These are phyloP conservation scores for Fusarium sp. DNA, from an alignment of 2,329 filamentous ascomycete species.

Conservation along the genomic window DNA sequence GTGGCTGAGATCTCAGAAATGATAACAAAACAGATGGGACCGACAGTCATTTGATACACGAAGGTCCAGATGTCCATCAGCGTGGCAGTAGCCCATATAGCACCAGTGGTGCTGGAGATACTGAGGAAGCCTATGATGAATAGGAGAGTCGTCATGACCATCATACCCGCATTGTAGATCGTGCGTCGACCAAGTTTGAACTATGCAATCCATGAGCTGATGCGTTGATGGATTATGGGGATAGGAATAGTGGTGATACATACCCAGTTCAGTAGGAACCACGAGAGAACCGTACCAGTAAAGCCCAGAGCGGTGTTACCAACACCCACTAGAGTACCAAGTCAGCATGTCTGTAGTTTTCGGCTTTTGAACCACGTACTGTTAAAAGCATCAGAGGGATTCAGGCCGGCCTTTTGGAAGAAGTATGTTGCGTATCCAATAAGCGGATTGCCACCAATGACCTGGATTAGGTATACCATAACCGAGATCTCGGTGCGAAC, in stretches of 20 bases:
- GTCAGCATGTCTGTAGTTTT: background rate
- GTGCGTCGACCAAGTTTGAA: conserved; percentile 52
- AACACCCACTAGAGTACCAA: conserved; percentile 48
- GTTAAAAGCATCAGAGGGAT: conserved; percentile 49
- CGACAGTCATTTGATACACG: conserved; percentile 54
- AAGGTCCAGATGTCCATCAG: conserved; percentile 57
- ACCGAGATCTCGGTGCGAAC: conserved; percentile 57
- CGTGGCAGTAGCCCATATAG: conserved; percentile 50
- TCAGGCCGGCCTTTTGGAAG: conserved; percentile 56
- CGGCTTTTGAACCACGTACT: background rate
- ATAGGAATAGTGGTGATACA: background rate
- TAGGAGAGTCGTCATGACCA: conserved; percentile 54
- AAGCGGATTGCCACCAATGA: conserved; percentile 51
- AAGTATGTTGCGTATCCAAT: conserved; percentile 60
- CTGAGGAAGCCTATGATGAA: conserved; percentile 50
- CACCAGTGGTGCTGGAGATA: conserved; percentile 34
- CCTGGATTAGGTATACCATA: conserved; percentile 55
- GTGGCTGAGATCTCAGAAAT: conserved; percentile 55
- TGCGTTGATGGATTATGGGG: background rate
- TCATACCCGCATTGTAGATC: conserved; percentile 53
- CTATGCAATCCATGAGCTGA: background rate
- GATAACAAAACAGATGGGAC: conserved; percentile 55
- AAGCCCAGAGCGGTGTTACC: conserved; percentile 55
- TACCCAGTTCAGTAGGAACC: conserved; percentile 43
- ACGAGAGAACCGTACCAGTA: conserved; percentile 54